Evolutionary conservation across 148 eudicot genomes (phyloP), one percentile per base, ranked within the genome.

Genomic region (Nyssa sinensis): DNA sequence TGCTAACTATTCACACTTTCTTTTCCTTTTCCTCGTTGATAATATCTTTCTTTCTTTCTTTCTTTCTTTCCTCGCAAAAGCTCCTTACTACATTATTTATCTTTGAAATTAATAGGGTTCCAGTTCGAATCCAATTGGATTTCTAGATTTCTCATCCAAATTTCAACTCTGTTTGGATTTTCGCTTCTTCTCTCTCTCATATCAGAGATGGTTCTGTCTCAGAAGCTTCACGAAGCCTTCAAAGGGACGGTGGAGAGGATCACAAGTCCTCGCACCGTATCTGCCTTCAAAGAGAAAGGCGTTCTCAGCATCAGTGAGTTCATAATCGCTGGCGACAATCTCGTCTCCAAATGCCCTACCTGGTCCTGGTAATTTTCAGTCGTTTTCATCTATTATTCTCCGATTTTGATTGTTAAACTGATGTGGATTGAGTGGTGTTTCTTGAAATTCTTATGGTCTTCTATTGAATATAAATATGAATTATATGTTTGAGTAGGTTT

Each of bases 211-310:
- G 96, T 89, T 71, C 72, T 94, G 29, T 33, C 91, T 0, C 91
- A 90, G 88, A 92, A 85, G 88, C 27, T 94, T 34, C 97, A 94
- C 83, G 97, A 85, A 66, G 97, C 92, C 7, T 90, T 86, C 86
- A 94, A 94, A 73, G 95, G 96, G 19, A 89, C 98, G 57, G 91
- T 92, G 1, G 98, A 94, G 88, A 76, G 96, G 73, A 86, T 94
- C 12, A 90, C 97, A 25, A 88, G 84, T 35, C 97, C 90, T 44
- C 92, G 98, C 25, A 89, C 93, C 17, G 94, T 92, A 19, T 92
- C 98, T 19, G 98, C 98, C 5, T 94, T 92, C 84, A 94, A 92
- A 24, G 98, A 94, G 74, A 94, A 94, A 76, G 98, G 98, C 1
- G 98, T 94, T n/a, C 92, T 94, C 39, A 87, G 89, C 83, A 81